Evolutionary conservation across 2,329 filamentous ascomycete genomes (phyloP).

Genomic region (Phoma sp.): DNA sequence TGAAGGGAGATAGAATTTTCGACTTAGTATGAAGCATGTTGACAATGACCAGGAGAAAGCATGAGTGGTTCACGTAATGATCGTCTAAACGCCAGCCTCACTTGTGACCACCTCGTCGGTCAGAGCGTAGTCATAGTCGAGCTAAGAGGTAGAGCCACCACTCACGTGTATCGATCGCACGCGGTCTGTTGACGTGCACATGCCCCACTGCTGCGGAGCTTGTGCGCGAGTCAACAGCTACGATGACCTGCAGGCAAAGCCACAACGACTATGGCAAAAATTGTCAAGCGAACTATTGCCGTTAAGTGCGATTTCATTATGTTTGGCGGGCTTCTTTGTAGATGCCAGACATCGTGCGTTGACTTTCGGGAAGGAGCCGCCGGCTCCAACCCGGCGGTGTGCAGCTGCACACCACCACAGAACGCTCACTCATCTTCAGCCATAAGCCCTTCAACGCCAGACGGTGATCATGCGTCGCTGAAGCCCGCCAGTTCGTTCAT

Average conservation of each 20-base stretch:
- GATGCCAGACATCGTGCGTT: not conserved
- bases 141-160: not conserved
- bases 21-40: slow-evolving; percentile 1
- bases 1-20: not conserved
- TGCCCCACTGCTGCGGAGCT: slow-evolving; percentile 1
- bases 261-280: not conserved
- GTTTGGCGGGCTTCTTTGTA: not conserved
- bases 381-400: slow-evolving; percentile 5
- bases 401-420: slow-evolving; percentile 15
- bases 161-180: not conserved
- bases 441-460: slow-evolving; percentile 22
- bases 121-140: not conserved
- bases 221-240: not conserved
- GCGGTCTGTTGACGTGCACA: not conserved
- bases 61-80: not conserved
- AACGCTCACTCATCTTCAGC: slow-evolving; percentile 23
- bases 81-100: not conserved
- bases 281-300: not conserved
- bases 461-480: slow-evolving; percentile 9
- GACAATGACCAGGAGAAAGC: not conserved
- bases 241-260: not conserved
- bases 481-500: slow-evolving; percentile 5
- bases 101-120: not conserved
- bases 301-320: not conserved
- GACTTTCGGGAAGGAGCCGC: not conserved